Base-by-base conservation (phyloP, 73 alveolate species). In the Stentor roeselii region DNA sequence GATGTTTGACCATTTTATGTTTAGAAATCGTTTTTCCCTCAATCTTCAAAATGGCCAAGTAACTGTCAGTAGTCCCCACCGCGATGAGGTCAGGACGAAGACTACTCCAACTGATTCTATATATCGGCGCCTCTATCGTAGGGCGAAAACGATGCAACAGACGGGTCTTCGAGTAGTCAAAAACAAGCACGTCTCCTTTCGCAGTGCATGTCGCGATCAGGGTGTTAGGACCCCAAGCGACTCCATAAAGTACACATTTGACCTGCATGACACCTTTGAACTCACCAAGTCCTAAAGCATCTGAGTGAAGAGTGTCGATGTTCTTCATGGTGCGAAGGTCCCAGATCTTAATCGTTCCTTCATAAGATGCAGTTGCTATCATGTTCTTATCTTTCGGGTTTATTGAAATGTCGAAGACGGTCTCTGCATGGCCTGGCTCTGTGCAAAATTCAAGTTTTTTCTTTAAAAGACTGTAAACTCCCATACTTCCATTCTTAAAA, bases 291-390 rank as follows among this genome's bases (percentile, higher is more conserved):
- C 27, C 74, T 58, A 58, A 2, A 58, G 74, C 74, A 58, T 58
- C 74, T 58, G 74, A 58, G 27, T 58, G 27, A 21, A 58, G 27
- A 60, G 91, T 90, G n/a, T 87, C 74, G 27, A 76, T 27, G 75
- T 86, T 86, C 76, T 87, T 83, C 78, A 86, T 87, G 42, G 91
- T 74, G 78, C 85, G 83, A 36, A 90, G 60, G 77, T 94, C 95
- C 99, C 99, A 95, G 30, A 93, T 86, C 84, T 91, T 85, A 30
- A 95, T 89, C 2, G 95, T 60, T 6, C 99, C 96, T 78, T 95
- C 99, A 77, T 93, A 91, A 11, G 97, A 87, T 39, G 94, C 84
- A 6, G 98, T 86, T 3, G 99, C 99, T 35, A 95, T 76, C 37
- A 83, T 75, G 59, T 95, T 92, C 75, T 94, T 88, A 83, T 90